Base-by-base conservation (phyloP, 192 early-diverging fungal species). In the Coemansia sp. region DNA sequence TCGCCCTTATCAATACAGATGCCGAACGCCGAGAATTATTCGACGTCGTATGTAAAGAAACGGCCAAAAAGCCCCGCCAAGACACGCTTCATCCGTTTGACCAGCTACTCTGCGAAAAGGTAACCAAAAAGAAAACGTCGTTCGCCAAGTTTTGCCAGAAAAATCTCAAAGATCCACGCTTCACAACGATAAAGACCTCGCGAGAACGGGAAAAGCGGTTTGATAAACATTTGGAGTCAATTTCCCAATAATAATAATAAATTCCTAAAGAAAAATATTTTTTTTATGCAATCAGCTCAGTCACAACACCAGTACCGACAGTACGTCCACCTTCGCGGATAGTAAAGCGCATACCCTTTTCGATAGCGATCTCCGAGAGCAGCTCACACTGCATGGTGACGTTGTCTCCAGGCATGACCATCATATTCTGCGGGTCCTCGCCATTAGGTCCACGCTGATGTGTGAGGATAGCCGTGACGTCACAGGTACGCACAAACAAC, bases 381-480 rank as follows among this genome's bases (percentile, higher is more conserved):
- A 96, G 87, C 84, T 97, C 94, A 79, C 95, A 89, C 74, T 88
- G 63, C 88, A 99, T 88, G 64, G 90, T 89, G 38, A 96, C 88
- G 76, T 99, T 98, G 74, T 98, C 96, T 30, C 97, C 97, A 9
- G 97, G 97, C 92, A 97, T 95, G 61, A 99, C 90, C 92, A 98
- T 93, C 90, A 96, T 94, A 62, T 96, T 91, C 50, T 95, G 93
- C 11, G 93, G 88, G 80, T 93, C 91, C 84, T 92, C 89, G 49
- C 87, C 90, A 28, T 84, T 78, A 0, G 80, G 75, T 6, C 93
- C 94, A 55, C 68, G 80, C 64, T 88, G 86, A 77, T 92, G 90
- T 28, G 87, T 88, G 57, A 99, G 86, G 17, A 88, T 88, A 44
- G 92, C 96, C 17, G 96, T 94, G 72, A 98, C 91, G 81, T 99